Base-by-base conservation (phyloP, 805 yeast genomes). In the Hanseniaspora jakobsenii region DNA sequence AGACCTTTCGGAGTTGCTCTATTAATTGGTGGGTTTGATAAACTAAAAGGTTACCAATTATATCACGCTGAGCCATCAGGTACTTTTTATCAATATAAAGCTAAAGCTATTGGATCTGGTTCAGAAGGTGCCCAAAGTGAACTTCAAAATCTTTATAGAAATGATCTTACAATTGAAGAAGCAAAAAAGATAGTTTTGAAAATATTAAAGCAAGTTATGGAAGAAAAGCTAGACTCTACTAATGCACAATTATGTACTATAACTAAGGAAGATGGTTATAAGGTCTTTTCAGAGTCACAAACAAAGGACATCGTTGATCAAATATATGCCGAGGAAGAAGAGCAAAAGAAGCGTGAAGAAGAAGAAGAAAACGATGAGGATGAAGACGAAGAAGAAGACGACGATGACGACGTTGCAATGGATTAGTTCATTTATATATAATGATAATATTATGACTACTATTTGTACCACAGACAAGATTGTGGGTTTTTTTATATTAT, bases 41-140 rank as follows among this genome's bases (percentile, higher is more conserved):
- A 76, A 49, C 93, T 84, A 54, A 79, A 84, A 57, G 98, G 98
- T 1, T 95, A 95, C 37, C 98, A 91, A 63, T 72, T 91, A 54
- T 83, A 83, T 61, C 96, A 91, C 62, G 95, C 97, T n/a, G 99
- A 91, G 65, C 98, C 99, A 31, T 83, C 95, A 12, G 99, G 99
- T 48, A 91, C 99, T 1, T 91, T 86, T 56, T 93, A 91, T 66
- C 77, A 91, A 64, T 91, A 91, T 61, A 95, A 91, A 57, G 99
- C 98, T 23, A 93, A 91, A 66, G 98, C 98, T 10, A 91, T 93
- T 56, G 99, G 99, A 12, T 83, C 95, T 1, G 99, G 99, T 17
- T 82, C 94, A 13, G 99, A 91, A 65, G 98, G 98, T 51, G 99
- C 99, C 1, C 98, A 93, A 65, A 81, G 95, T 2, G 99, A 91